Evolutionary conservation across 2,329 filamentous ascomycete species (phyloP).

Genomic region (Claviceps purpurea): DNA sequence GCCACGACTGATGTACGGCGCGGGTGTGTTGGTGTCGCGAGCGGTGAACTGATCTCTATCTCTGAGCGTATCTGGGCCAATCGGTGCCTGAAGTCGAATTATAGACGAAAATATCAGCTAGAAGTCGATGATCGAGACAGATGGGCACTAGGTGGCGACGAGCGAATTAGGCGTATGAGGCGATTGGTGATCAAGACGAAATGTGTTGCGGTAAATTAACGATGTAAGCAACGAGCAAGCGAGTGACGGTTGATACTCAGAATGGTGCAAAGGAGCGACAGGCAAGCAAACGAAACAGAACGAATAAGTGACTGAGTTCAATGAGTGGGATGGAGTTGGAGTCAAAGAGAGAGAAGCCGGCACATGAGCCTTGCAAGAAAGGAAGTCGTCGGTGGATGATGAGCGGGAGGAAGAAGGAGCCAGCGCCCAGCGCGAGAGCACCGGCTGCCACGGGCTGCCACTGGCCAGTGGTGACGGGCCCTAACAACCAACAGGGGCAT

Average conservation of each 20-base stretch:
- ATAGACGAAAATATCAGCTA: not conserved
- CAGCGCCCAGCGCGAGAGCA: not conserved
- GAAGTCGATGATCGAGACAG: not conserved
- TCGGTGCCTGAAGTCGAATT: not conserved
- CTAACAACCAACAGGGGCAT: too few species aligned
- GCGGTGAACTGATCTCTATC: not conserved
- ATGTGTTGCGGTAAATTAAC: not conserved
- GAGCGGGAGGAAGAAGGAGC: conserved; percentile 3
- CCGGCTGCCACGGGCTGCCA: not conserved
- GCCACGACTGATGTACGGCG: not conserved
- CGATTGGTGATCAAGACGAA: not conserved
- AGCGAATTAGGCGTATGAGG: conserved; percentile 1
- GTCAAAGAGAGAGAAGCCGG: conserved; percentile 1
- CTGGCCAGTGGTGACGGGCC: not conserved
- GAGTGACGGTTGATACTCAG: not conserved
- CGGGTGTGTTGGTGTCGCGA: not conserved
- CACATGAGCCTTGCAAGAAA: conserved; percentile 2
- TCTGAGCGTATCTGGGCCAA: not conserved
- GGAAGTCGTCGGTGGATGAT: conserved; percentile 1
- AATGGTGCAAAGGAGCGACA: not conserved
- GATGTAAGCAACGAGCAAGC: not conserved
- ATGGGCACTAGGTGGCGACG: not conserved
- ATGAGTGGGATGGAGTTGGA: not conserved
- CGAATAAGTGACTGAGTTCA: not conserved
- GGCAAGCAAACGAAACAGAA: not conserved